These are phyloP conservation scores for Chloromonas sp. DNA, from an alignment of 163 green algal genomes.

Conservation along the genomic window DNA sequence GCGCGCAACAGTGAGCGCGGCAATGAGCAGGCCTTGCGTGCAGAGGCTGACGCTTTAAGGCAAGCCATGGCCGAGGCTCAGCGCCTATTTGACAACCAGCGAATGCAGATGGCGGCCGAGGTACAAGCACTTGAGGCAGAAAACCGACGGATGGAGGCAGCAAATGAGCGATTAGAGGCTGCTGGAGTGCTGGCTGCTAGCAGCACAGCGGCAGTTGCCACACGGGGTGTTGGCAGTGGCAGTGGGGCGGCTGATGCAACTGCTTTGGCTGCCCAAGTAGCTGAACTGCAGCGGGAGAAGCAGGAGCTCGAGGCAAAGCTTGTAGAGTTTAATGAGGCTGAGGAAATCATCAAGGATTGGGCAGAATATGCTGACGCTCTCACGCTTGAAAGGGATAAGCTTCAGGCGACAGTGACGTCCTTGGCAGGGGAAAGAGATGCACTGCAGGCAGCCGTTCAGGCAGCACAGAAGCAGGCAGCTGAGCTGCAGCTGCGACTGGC, in stretches of 20 bases:
- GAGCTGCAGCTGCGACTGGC: neutral
- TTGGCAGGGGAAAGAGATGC: no score
- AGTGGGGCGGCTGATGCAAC: neutral
- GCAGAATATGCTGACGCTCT: neutral
- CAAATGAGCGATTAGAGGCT: neutral
- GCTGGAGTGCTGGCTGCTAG: neutral
- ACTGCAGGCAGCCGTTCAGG: neutral
- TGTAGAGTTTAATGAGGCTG: constrained; percentile 1
- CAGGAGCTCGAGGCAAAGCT: neutral
- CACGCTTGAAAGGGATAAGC: neutral
- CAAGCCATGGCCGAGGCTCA: neutral
- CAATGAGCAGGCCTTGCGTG: neutral
- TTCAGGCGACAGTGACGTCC: neutral
- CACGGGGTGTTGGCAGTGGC: neutral
- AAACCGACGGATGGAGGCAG: neutral
- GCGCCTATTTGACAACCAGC: neutral
- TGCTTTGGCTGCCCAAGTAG: neutral
- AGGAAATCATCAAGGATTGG: constrained; percentile 6
- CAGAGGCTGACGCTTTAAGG: neutral
- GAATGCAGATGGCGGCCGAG: neutral
- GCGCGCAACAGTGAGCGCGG: neutral
- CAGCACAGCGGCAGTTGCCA: neutral
- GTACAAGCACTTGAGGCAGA: neutral
- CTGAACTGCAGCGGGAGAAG: constrained; percentile 1
- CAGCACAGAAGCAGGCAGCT: neutral